These are phyloP conservation scores for Phanerodontia chrysosporium DNA, from an alignment of 768 basidiomycete species.

Conservation along the genomic window DNA sequence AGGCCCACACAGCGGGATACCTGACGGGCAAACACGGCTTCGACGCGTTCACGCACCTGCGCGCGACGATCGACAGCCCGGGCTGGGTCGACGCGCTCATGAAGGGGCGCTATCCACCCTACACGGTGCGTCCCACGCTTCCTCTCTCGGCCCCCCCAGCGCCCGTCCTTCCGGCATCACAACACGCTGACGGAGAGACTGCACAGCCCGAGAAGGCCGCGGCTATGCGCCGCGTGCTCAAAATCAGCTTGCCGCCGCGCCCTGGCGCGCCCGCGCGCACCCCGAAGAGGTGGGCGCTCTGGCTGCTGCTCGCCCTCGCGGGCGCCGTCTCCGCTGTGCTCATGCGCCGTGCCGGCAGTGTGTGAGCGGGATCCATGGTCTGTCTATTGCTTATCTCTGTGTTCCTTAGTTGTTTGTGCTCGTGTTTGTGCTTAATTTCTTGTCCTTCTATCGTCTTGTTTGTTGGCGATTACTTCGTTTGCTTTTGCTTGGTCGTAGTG, in stretches of 20 bases:
- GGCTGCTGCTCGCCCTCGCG: constrained; percentile 37
- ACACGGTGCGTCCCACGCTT: constrained; percentile 24
- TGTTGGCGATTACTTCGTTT: too few relatives aligned
- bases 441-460: too few relatives aligned
- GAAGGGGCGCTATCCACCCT: constrained; percentile 34
- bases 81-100: constrained; percentile 32
- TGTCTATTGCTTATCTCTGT: too few relatives aligned
- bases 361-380: constrained; percentile 4
- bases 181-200: too few relatives aligned
- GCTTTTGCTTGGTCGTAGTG: too few relatives aligned
- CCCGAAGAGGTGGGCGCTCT: constrained; percentile 18
- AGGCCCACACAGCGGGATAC: constrained; percentile 46
- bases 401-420: too few relatives aligned
- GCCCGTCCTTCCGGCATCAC: too few relatives aligned
- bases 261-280: background rate
- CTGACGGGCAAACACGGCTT: constrained; percentile 74
- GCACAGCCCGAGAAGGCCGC: constrained; percentile 25
- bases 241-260: constrained; percentile 5
- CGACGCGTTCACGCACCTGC: constrained; percentile 73
- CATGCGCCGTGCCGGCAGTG: constrained; percentile 25
- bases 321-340: constrained; percentile 40
- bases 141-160: background rate
- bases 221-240: background rate
- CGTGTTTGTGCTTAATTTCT: too few relatives aligned
- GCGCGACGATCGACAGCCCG: constrained; percentile 48